Base-by-base conservation (phyloP, 148 eudicot genomes). In the Amaranthus cruentus region DNA sequence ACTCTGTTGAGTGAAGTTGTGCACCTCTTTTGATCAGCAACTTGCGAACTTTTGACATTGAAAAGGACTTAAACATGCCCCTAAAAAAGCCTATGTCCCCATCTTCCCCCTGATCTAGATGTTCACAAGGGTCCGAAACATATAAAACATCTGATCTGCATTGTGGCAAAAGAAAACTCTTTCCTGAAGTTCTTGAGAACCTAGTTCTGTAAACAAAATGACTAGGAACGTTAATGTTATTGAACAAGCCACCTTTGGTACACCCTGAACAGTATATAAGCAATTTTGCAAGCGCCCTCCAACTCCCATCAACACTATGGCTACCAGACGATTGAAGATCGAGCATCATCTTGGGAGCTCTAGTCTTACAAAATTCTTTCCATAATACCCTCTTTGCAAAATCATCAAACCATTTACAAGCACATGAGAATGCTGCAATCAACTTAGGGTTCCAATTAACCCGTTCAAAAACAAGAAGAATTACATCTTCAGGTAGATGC, bases 71-170 rank as follows among this genome's bases (percentile, higher is more conserved):
- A 64, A 92, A 92, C n/a, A 92, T 80, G 55, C 96, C 98, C 3
- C 96, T 86, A 65, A 92, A 92, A 68, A 90, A 90, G 7, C 96
- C 98, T 14, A 92, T 76, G 83, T 92, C 98, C 63, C 96, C 98
- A n/a, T 88, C 95, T 48, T 90, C 90, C 75, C 90, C 96, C 85
- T 90, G 96, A 77, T 90, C 98, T 58, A 94, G 90, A 84, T 94
- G 98, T 78, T 94, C 98, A 79, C 98, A 94, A 49, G 98, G 98
- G 74, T 94, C 96, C 61, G 98, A 94, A 44, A 94, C 96, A 75
- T 94, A 94, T 54, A 94, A 74, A 61, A 91, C 87, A 83, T 94
- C 98, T 12, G 96, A 82, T 54, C 98, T 86, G 73, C 98, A 94
- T 55, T 89, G 96, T 38, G 93, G 97, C 74, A 86, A 77, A 79